These are phyloP conservation scores for Phytophthora litchii DNA, from an alignment of 352 stramenopile species.

Conservation along the genomic window DNA sequence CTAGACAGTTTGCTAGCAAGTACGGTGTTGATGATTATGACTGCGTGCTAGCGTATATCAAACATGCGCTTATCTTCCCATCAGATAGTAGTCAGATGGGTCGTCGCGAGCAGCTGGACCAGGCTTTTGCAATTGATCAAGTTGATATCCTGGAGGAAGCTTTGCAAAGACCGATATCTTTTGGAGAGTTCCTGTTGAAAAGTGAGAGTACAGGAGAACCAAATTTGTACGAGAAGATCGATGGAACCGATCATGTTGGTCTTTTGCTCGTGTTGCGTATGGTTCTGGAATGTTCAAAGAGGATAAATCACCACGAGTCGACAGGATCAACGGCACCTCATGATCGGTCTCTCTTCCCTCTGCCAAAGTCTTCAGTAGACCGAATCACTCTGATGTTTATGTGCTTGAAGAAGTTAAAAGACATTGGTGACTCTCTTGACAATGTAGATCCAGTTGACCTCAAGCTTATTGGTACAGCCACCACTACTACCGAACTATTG, in stretches of 20 bases:
- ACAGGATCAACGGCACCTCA: slow-evolving; percentile 9
- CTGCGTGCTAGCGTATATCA: slow-evolving; percentile 72
- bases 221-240: slow-evolving; percentile 61
- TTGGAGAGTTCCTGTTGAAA: slow-evolving; percentile 65
- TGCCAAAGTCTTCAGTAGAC: slow-evolving; percentile 58
- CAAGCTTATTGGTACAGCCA: slow-evolving; percentile 60
- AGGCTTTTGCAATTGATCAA: slow-evolving; percentile 58
- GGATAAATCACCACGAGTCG: slow-evolving; percentile 25
- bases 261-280: slow-evolving; percentile 73
- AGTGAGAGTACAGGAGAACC: slow-evolving; percentile 5
- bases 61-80: slow-evolving; percentile 40
- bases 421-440: slow-evolving; percentile 35
- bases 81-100: slow-evolving; percentile 6
- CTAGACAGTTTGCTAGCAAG: slow-evolving; percentile 67
- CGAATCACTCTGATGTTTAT: slow-evolving; percentile 75
- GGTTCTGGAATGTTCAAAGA: slow-evolving; percentile 80
- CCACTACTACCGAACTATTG: slow-evolving; percentile 46
- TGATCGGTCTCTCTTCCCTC: slow-evolving; percentile 43
- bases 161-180: slow-evolving; percentile 53
- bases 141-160: slow-evolving; percentile 71
- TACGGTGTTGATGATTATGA: slow-evolving; percentile 69
- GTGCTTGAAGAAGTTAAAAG: slow-evolving; percentile 80
- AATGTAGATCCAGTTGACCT: slow-evolving; percentile 41
- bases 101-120: slow-evolving; percentile 71
- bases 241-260: slow-evolving; percentile 72